A percentile compares a stretch with the other conserved stretches of the same genome.
Evolutionary conservation across 1,284 basidiomycete genomes (phyloP).

Genomic region (Sparassis latifolia): DNA sequence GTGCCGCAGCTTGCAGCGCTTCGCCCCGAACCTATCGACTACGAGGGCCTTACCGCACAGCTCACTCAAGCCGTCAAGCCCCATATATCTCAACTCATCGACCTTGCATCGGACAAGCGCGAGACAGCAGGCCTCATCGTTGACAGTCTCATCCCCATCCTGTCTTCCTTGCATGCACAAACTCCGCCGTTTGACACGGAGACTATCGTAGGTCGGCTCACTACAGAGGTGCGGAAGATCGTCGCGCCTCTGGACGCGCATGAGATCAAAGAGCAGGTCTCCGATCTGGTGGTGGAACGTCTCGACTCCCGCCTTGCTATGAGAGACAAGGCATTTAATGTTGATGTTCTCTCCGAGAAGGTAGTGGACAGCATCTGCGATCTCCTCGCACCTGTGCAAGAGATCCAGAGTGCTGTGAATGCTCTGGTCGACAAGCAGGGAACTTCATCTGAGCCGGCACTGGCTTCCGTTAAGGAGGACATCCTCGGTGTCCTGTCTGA

Average conservation of each 20-base stretch:
- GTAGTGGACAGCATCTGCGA: constrained; percentile 47
- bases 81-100: constrained; percentile 79
- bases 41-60: constrained; percentile 65
- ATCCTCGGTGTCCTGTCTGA: constrained; percentile 32
- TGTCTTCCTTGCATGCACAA: constrained; percentile 41
- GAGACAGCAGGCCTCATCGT: constrained; percentile 79
- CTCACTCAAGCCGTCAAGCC: constrained; percentile 81
- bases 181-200: constrained; percentile 44
- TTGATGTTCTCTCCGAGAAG: constrained; percentile 50
- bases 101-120: constrained; percentile 77
- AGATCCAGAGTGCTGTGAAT: constrained; percentile 37
- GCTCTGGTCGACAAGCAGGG: constrained; percentile 18
- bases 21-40: constrained; percentile 63
- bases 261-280: constrained; percentile 79
- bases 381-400: constrained; percentile 42
- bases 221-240: constrained; percentile 58
- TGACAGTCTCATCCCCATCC: constrained; percentile 59
- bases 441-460: constrained; percentile 9
- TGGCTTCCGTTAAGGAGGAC: constrained; percentile 18
- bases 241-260: constrained; percentile 74
- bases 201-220: constrained; percentile 49
- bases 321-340: constrained; percentile 61
- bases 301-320: constrained; percentile 73
- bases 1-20: constrained; percentile 54
- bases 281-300: constrained; percentile 77